phyloP scores from a whole-genome alignment of 2,329 filamentous ascomycete species.

The Cladorrhinum sp. region DNA sequence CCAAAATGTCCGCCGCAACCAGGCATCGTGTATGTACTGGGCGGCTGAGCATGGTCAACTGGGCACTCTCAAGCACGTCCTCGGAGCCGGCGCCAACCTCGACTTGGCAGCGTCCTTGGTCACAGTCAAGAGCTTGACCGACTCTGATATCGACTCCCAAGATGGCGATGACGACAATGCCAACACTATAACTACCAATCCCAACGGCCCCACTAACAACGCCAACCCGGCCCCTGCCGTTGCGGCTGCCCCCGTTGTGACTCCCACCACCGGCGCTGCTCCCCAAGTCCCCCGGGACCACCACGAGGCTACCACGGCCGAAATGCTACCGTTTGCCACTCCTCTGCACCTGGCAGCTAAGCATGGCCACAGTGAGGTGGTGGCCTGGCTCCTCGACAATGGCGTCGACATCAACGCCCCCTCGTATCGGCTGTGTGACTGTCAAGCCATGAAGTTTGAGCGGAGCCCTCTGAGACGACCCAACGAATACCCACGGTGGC shows the following conservation, averaged over 20 bases:
- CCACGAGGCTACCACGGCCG: not conserved
- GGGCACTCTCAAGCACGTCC: slow-evolving; percentile 25
- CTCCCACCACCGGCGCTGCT: not conserved
- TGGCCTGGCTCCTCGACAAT: slow-evolving; percentile 33
- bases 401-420: slow-evolving; percentile 49
- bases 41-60: slow-evolving; percentile 25
- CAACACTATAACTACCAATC: not conserved
- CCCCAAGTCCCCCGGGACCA: not conserved
- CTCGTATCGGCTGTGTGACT: slow-evolving; percentile 23
- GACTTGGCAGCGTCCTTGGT: slow-evolving; percentile 17
- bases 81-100: slow-evolving; percentile 25
- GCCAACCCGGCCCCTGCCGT: not conserved
- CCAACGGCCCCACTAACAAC: not conserved
- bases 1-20: slow-evolving; percentile 19
- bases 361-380: slow-evolving; percentile 25
- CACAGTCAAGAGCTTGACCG: not conserved
- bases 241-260: not conserved
- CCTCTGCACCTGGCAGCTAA: slow-evolving; percentile 27
- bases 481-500: slow-evolving; percentile 24
- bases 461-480: slow-evolving; percentile 13
- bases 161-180: slow-evolving; percentile 9
- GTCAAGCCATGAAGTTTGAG: slow-evolving; percentile 21
- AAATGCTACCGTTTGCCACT: slow-evolving; percentile 14
- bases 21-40: slow-evolving; percentile 23
- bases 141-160: slow-evolving; percentile 4